These are phyloP conservation scores for Alternaria postmessia DNA, from an alignment of 2,329 filamentous ascomycete genomes.

Conservation along the genomic window DNA sequence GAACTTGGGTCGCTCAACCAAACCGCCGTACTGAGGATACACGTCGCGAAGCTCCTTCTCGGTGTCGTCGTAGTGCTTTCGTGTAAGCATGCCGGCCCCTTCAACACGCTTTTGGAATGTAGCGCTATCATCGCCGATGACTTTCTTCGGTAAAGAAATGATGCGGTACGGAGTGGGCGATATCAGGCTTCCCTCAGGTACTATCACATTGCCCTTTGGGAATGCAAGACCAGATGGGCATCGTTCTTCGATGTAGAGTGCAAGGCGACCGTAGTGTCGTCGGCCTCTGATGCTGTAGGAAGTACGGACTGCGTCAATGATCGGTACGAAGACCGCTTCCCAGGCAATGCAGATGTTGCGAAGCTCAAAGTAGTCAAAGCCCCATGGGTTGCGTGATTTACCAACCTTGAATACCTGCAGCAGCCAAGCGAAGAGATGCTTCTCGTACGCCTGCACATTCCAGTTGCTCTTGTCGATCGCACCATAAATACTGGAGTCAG, in stretches of 20 bases:
- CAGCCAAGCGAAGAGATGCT: slow-evolving; percentile 44
- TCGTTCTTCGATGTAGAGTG: slow-evolving; percentile 40
- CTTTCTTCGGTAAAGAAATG: slow-evolving; percentile 23
- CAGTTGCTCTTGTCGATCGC: slow-evolving; percentile 40
- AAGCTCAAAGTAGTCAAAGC: slow-evolving; percentile 41
- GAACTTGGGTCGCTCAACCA: slow-evolving; percentile 43
- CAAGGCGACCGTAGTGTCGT: slow-evolving; percentile 42
- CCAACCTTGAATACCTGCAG: slow-evolving; percentile 45
- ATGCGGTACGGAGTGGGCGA: slow-evolving; percentile 36
- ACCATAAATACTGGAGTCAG: slow-evolving; percentile 21
- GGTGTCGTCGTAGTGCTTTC: slow-evolving; percentile 34
- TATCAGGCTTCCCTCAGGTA: slow-evolving; percentile 16
- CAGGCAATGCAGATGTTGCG: slow-evolving; percentile 39
- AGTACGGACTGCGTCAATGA: slow-evolving; percentile 40
- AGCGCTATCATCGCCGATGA: not conserved
- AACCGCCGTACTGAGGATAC: slow-evolving; percentile 42
- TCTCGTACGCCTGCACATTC: slow-evolving; percentile 40
- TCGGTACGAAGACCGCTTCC: slow-evolving; percentile 41
- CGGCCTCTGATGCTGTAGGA: slow-evolving; percentile 40
- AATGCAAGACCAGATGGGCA: slow-evolving; percentile 43
- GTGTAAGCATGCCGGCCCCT: slow-evolving; percentile 18
- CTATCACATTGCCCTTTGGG: slow-evolving; percentile 36
- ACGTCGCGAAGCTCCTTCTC: slow-evolving; percentile 41
- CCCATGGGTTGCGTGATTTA: slow-evolving; percentile 36
- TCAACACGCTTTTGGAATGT: not conserved